Base-by-base conservation (phyloP, 139 green algal species). In the Desmodesmus armatus region DNA sequence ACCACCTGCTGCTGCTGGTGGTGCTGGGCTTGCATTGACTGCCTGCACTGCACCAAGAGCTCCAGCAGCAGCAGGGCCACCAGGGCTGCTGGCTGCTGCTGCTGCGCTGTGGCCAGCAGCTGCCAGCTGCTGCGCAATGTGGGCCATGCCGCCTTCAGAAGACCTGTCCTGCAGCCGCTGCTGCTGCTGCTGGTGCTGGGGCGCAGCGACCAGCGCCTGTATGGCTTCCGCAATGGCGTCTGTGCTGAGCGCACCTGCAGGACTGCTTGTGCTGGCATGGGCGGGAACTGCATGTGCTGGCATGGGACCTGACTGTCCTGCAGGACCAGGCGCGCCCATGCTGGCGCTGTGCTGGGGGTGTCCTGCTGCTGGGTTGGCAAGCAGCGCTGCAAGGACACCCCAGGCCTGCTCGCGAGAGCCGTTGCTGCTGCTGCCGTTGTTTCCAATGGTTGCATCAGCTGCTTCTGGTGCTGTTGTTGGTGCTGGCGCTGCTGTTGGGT, bases 201-300 rank as follows among this genome's bases (percentile, higher is more conserved):
- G n/a, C 37, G 1, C 21, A 23, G 2, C 55, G n/a, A 39, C n/a
- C n/a, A n/a, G n/a, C n/a, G n/a, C n/a, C n/a, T n/a, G n/a, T n/a
- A n/a, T n/a, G n/a, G n/a, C n/a, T n/a, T 69, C n/a, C 27, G 60
- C 3, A 13, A 39, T 29, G 35, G n/a, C n/a, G 35, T 25, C n/a
- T 35, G 60, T 17, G 7, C 27, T 29, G 19, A 4, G 27, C 33
- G 58, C 58, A 35, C 27, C 25, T 66, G 23, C 58, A 21, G 58
- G n/a, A n/a, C 60, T 69, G 60, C 60, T 69, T n/a, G 11, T 69
- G 60, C 60, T 15, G 60, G 60, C n/a, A 39, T 69, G n/a, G n/a
- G n/a, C n/a, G n/a, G n/a, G n/a, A n/a, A n/a, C n/a, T n/a, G n/a
- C n/a, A n/a, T n/a, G n/a, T 39, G n/a, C 37, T 17, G 60, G 9